Evolutionary conservation across 2,329 filamentous ascomycete species (phyloP).

Genomic region (Alternaria brassicae): DNA sequence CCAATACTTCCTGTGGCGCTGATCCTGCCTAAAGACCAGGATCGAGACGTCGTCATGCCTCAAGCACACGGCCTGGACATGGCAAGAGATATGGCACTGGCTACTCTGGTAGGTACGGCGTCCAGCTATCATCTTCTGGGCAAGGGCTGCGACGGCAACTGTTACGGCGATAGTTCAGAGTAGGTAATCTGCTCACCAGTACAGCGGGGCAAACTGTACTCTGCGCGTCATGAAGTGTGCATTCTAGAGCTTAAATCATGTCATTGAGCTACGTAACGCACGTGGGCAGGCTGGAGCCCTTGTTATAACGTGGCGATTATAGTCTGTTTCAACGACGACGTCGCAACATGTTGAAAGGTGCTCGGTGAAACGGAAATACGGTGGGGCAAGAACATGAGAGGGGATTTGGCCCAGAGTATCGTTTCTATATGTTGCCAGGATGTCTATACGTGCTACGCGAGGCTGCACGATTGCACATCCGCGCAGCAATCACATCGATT

Average conservation of each 20-base stretch:
- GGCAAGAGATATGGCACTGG: background rate
- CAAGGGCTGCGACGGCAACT: slow-evolving; percentile 8
- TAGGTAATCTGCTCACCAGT: slow-evolving; percentile 3
- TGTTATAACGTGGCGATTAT: slow-evolving; percentile 21
- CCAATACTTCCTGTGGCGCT: slow-evolving; percentile 21
- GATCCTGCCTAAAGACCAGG: slow-evolving; percentile 1
- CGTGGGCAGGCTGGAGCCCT: slow-evolving; percentile 13
- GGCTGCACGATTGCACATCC: background rate
- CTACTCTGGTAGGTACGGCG: background rate
- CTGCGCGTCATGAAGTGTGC: background rate
- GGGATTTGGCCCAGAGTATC: slow-evolving; percentile 16
- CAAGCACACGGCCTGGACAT: slow-evolving; percentile 1
- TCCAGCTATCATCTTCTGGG: background rate
- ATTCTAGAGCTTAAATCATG: slow-evolving; percentile 1
- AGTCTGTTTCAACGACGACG: slow-evolving; percentile 32
- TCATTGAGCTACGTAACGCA: slow-evolving; percentile 11
- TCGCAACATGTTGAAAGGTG: slow-evolving; percentile 17
- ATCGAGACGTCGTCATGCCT: slow-evolving; percentile 12
- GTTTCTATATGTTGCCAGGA: slow-evolving; percentile 2
- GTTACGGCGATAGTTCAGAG: slow-evolving; percentile 13
- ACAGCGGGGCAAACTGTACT: background rate
- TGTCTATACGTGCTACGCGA: background rate
- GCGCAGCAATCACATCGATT: slow-evolving; percentile 4
- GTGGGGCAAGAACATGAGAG: slow-evolving; percentile 18
- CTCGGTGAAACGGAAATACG: slow-evolving; percentile 17